Evolutionary conservation across 2,329 filamentous ascomycete genomes (phyloP), one percentile per base, ranked within the genome.

Genomic region (Fonsecaea pedrosoi): DNA sequence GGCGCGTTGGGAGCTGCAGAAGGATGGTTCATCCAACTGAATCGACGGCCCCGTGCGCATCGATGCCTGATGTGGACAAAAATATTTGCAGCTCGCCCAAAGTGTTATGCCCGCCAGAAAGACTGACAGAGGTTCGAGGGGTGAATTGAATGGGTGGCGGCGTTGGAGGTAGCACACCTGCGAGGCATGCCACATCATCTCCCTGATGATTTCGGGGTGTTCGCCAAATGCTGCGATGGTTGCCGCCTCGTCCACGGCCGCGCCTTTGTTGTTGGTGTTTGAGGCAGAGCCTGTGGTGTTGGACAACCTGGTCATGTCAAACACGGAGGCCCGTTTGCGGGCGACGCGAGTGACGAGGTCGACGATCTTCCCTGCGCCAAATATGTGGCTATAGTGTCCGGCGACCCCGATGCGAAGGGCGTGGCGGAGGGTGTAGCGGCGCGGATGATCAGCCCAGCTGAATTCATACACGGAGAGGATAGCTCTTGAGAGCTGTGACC

Each of bases 131-230:
- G 61, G 61, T 25, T 64, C 61, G 40, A 45, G 61, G 13, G 61
- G 61, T 9, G 61, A 57, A 15, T 64, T 64, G 61, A 64, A 64
- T 25, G 61, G 61, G 32, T 64, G 61, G 10, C 61, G 61, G 54
- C 61, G 61, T n/a, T 64, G 61, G 3, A 64, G 53, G 54, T 57
- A 64, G n/a, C 38, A 45, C 4, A 64, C 61, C 18, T 64, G 61
- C 10, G 61, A 45, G 6, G 61, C 61, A 37, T 64, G 61, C 61
- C 61, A 64, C 53, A 58, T 58, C 37, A 64, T 18, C 30, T 64
- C 61, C 21, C 61, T n/a, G 53, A 64, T 48, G 12, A 21, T 35
- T 15, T 50, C 30, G 12, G 53, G 61, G 8, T 64, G 54, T 40
- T 57, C 61, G 8, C 21, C 12, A 10, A 64, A 64, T 15, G 61